phyloP scores from a whole-genome alignment of 2,329 filamentous ascomycete genomes.

The Chaetomiaceae sp. region DNA sequence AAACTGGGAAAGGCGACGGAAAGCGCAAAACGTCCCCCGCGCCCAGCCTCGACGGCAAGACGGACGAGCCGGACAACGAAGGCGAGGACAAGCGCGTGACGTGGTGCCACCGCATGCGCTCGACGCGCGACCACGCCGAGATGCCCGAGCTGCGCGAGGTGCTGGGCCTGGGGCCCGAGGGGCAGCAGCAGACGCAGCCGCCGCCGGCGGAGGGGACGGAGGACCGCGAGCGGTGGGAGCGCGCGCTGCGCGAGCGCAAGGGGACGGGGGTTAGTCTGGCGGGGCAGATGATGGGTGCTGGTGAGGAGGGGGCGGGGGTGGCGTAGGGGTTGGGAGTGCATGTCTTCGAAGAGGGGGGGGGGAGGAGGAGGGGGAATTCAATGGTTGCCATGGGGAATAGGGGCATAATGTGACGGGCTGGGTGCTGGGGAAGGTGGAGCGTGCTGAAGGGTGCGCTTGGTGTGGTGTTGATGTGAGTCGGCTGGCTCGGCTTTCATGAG shows the following conservation, averaged over 20 bases:
- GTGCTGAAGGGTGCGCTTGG: too few species aligned
- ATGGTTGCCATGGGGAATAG: not conserved
- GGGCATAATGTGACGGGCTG: not conserved
- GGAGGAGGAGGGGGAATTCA: too few species aligned
- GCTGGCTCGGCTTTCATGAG: not conserved
- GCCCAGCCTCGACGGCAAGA: conserved; percentile 23
- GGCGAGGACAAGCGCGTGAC: conserved; percentile 52
- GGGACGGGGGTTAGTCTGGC: conserved; percentile 49
- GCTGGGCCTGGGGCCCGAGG: conserved; percentile 55
- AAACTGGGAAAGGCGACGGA: not conserved
- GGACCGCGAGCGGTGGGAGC: conserved; percentile 41
- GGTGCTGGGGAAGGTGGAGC: not conserved
- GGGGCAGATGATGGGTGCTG: conserved; percentile 38
- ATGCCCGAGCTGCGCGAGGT: conserved; percentile 59
- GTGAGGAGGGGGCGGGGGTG: conserved; percentile 3
- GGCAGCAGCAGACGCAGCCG: too few species aligned
- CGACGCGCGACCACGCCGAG: conserved; percentile 71
- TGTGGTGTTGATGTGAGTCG: too few species aligned
- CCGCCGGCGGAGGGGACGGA: conserved; percentile 32
- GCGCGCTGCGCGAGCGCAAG: conserved; percentile 43
- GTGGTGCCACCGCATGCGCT: conserved; percentile 80
- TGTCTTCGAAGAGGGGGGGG: too few species aligned
- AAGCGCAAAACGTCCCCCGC: not conserved
- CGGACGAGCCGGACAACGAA: conserved; percentile 23
- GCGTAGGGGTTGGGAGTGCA: not conserved